These are phyloP conservation scores for Phytophthora megakarya DNA, from an alignment of 352 stramenopile species.

Conservation along the genomic window DNA sequence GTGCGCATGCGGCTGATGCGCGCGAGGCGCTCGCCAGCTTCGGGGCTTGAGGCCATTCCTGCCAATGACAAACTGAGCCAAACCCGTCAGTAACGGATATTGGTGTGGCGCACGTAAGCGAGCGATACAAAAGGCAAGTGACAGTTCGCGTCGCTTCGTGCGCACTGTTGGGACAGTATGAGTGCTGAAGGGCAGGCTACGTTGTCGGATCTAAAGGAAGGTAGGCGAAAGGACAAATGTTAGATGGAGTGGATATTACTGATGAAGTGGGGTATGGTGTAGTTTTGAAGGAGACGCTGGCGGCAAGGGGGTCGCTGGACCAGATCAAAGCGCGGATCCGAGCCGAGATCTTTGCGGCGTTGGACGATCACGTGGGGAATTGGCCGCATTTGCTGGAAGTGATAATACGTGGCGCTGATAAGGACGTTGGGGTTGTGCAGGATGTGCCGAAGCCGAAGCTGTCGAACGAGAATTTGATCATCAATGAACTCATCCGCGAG, in stretches of 20 bases:
- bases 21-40: conserved; percentile 41
- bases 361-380: conserved; percentile 71
- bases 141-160: conserved; percentile 19
- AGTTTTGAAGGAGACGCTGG: conserved; percentile 87
- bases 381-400: neutral
- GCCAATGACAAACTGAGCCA: conserved; percentile 18
- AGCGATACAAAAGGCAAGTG: conserved; percentile 1
- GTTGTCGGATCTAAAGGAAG: conserved; percentile 70
- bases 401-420: neutral
- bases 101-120: conserved; percentile 13
- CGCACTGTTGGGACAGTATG: conserved; percentile 20
- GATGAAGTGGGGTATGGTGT: neutral
- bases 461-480: conserved; percentile 93
- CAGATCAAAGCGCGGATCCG: conserved; percentile 88
- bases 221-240: neutral
- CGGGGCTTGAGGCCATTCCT: conserved; percentile 19
- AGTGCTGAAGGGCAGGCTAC: conserved; percentile 30
- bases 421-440: conserved; percentile 4
- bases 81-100: conserved; percentile 23
- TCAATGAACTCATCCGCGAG: conserved; percentile 95
- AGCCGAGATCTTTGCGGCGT: conserved; percentile 82
- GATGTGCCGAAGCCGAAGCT: conserved; percentile 73
- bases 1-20: conserved; percentile 75
- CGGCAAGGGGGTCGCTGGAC: conserved; percentile 69
- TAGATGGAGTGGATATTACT: neutral